phyloP scores from a whole-genome alignment of 305 asterid species.

The Fraxinus ornus region DNA sequence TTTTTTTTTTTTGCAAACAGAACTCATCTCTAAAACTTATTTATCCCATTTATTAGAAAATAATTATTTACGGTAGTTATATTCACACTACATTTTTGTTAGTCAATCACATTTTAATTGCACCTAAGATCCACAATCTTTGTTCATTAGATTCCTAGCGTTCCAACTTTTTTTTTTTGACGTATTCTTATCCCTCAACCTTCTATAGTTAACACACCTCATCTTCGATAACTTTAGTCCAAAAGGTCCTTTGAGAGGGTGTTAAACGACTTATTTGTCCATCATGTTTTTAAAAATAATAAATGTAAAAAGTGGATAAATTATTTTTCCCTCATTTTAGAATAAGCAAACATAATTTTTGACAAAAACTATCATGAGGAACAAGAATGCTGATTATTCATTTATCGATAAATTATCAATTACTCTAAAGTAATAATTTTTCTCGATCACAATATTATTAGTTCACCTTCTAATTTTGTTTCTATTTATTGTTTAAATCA shows the following conservation, averaged over 20 bases:
- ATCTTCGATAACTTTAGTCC: background rate
- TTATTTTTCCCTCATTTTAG: background rate
- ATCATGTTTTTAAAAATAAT: too few species aligned
- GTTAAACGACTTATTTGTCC: background rate
- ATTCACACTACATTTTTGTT: background rate
- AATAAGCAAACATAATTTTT: background rate
- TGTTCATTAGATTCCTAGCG: background rate
- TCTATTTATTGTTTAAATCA: too few species aligned
- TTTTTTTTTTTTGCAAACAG: too few species aligned
- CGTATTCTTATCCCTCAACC: background rate
- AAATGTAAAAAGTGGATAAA: too few species aligned
- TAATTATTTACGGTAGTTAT: background rate
- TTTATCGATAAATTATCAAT: too few species aligned
- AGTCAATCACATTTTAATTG: background rate
- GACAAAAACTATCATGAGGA: background rate
- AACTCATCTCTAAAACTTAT: too few species aligned
- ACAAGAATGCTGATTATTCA: background rate
- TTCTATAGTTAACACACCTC: background rate
- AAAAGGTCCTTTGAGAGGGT: background rate
- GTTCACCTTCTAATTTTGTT: background rate
- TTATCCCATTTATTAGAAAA: background rate
- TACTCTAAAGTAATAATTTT: too few species aligned
- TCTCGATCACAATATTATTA: background rate
- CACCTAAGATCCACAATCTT: background rate
- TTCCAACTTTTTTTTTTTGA: background rate